phyloP scores from a whole-genome alignment of 2,329 filamentous ascomycete genomes.

The Nothomitra cinnamomea region DNA sequence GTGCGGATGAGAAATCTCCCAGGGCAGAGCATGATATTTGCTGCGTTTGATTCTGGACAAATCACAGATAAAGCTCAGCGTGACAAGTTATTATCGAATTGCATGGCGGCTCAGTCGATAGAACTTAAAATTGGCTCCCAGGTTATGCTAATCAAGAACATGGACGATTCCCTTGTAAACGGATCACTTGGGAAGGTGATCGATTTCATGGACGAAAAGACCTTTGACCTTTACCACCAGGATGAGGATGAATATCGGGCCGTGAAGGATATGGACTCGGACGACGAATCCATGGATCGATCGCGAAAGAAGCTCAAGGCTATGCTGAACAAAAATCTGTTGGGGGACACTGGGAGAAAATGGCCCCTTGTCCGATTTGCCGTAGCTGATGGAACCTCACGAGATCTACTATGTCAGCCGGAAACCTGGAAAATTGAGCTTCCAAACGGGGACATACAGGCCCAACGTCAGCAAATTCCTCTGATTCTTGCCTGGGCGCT shows the following conservation, averaged over 20 bases:
- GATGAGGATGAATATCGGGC: conserved; percentile 33
- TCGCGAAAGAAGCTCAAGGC: conserved; percentile 40
- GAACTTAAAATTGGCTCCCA: conserved; percentile 82
- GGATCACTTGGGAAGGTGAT: conserved; percentile 79
- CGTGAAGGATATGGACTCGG: conserved; percentile 1
- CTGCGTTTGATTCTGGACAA: conserved; percentile 56
- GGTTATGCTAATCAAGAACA: conserved; percentile 99
- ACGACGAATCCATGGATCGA: conserved; percentile 21
- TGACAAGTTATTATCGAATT: conserved; percentile 67
- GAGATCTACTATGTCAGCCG: conserved; percentile 63
- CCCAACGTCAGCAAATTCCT: conserved; percentile 65
- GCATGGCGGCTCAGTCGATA: conserved; percentile 77
- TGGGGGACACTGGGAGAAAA: conserved; percentile 34
- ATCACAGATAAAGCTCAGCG: conserved; percentile 47
- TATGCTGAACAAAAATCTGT: conserved; percentile 28
- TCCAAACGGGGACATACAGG: conserved; percentile 87
- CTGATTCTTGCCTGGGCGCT: conserved; percentile 93
- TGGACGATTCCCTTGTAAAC: conserved; percentile 87
- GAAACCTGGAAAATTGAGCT: conserved; percentile 95
- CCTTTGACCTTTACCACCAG: conserved; percentile 39
- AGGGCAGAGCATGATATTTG: conserved; percentile 50
- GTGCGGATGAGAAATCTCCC: conserved; percentile 54
- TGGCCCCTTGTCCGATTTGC: conserved; percentile 79
- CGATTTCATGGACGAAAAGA: conserved; percentile 56
- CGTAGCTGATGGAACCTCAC: conserved; percentile 56